Percentiles rank a stretch among this genome's conserved stretches.
These are phyloP conservation scores for Bidens hawaiensis DNA, from an alignment of 140 eudicot genomes.

Conservation along the genomic window DNA sequence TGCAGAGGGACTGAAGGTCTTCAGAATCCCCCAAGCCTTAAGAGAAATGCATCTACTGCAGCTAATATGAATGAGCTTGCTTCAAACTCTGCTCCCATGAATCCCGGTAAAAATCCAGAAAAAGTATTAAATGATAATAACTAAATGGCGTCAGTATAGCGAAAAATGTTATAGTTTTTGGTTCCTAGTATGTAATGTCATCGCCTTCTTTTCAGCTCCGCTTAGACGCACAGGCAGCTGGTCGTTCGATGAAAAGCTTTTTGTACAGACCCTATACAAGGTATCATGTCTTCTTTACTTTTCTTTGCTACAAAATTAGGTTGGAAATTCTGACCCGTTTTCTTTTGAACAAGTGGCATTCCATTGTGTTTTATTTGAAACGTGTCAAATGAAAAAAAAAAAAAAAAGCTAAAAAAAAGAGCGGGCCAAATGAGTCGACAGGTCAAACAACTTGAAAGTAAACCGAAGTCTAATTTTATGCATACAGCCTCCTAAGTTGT, in stretches of 20 bases:
- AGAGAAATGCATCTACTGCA: slow-evolving; percentile 75
- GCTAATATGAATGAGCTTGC: slow-evolving; percentile 56
- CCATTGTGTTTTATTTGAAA: not conserved
- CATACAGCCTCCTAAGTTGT: not conserved
- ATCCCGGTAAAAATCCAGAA: slow-evolving; percentile 46
- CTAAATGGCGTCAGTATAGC: not conserved
- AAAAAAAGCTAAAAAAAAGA: not conserved
- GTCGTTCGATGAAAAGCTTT: slow-evolving; percentile 84
- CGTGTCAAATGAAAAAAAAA: not conserved
- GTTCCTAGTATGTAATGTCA: slow-evolving; percentile 12
- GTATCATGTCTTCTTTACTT: slow-evolving; percentile 25
- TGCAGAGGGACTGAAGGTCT: slow-evolving; percentile 60
- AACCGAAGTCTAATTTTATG: not conserved
- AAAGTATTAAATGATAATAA: not conserved
- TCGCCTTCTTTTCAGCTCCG: slow-evolving; percentile 50
- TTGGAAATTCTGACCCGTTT: not conserved
- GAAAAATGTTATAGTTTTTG: not conserved
- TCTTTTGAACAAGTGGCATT: not conserved
- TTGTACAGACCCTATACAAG: slow-evolving; percentile 84
- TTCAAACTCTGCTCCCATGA: slow-evolving; percentile 40
- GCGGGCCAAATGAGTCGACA: not conserved
- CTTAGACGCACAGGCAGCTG: slow-evolving; percentile 76
- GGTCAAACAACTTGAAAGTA: not conserved
- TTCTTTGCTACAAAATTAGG: not conserved
- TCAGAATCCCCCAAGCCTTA: slow-evolving; percentile 49